Evolutionary conservation across 2,329 filamentous ascomycete species (phyloP).

Genomic region (Penicillium sp.): DNA sequence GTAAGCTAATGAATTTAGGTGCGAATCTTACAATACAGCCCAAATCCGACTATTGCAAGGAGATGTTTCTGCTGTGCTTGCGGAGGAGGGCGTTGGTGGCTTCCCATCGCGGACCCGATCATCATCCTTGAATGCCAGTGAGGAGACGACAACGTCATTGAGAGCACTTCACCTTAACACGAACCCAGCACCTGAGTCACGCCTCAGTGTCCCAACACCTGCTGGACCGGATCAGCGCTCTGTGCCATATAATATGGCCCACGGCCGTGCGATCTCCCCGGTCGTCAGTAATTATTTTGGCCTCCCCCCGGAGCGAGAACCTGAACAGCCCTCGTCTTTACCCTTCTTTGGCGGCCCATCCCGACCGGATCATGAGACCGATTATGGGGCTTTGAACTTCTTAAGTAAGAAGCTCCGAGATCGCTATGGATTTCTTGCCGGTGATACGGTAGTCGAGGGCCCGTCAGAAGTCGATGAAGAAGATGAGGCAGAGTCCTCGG

Average conservation of each 20-base stretch:
- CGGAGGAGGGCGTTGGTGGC: conserved; percentile 25
- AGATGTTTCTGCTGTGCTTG: conserved; percentile 24
- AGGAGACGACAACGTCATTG: conserved; percentile 22
- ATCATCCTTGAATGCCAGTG: conserved; percentile 29
- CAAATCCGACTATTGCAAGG: conserved; percentile 43
- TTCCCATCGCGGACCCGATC: conserved; percentile 24
- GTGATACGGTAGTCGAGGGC: conserved; percentile 26
- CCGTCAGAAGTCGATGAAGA: conserved; percentile 20
- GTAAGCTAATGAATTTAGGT: conserved; percentile 29
- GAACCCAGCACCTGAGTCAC: conserved; percentile 26
- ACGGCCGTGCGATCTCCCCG: conserved; percentile 43
- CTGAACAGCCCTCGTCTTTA: conserved; percentile 29
- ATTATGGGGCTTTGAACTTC: conserved; percentile 58
- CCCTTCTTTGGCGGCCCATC: conserved; percentile 28
- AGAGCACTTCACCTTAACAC: conserved; percentile 32
- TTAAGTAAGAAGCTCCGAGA: conserved; percentile 51
- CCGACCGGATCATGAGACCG: conserved; percentile 33
- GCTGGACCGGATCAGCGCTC: conserved; percentile 25
- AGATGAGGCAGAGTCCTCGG: conserved; percentile 17
- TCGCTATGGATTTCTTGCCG: conserved; percentile 37
- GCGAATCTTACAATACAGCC: conserved; percentile 50
- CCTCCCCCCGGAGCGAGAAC: conserved; percentile 36
- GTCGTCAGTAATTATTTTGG: conserved; percentile 50
- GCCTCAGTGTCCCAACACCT: conserved; percentile 20
- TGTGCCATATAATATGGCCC: conserved; percentile 38